A percentile compares a stretch with the other conserved stretches of the same genome.
Evolutionary conservation across 2,329 filamentous ascomycete genomes (phyloP).

Genomic region (Colletotrichum costaricense): DNA sequence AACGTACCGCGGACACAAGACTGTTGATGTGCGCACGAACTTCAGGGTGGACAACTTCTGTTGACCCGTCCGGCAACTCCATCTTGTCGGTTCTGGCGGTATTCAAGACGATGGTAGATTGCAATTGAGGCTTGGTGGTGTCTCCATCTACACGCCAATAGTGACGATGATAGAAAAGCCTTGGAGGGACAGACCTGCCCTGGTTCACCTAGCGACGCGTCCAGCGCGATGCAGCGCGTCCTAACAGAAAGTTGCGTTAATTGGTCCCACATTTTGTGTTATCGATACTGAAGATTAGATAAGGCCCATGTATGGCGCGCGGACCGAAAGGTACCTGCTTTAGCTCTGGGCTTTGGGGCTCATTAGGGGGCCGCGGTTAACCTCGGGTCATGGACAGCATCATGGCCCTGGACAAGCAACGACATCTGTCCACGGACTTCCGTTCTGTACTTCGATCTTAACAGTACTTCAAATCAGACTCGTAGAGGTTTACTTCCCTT

Average conservation of each 20-base stretch:
- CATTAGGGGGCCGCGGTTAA: conserved; percentile 55
- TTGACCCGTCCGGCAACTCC: conserved; percentile 63
- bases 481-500: neutral
- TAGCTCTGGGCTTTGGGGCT: neutral
- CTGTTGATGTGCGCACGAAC: conserved; percentile 94
- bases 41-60: conserved; percentile 84
- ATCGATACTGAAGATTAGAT: neutral
- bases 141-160: conserved; percentile 13
- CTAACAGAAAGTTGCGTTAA: neutral
- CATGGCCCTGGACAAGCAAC: conserved; percentile 21
- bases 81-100: conserved; percentile 49
- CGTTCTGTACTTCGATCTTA: neutral
- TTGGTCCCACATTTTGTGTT: neutral
- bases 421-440: conserved; percentile 20
- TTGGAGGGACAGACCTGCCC: neutral
- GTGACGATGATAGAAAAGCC: neutral
- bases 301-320: neutral
- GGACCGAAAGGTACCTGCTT: neutral
- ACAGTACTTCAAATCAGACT: conserved; percentile 16
- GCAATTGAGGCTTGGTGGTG: conserved; percentile 4
- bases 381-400: conserved; percentile 42
- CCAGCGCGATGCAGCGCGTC: conserved; percentile 32
- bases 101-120: neutral
- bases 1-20: conserved; percentile 88
- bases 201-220: conserved; percentile 7